Conservation (phyloP, 805 yeast genomes). For the Maudiozyma bulderi region DNA sequence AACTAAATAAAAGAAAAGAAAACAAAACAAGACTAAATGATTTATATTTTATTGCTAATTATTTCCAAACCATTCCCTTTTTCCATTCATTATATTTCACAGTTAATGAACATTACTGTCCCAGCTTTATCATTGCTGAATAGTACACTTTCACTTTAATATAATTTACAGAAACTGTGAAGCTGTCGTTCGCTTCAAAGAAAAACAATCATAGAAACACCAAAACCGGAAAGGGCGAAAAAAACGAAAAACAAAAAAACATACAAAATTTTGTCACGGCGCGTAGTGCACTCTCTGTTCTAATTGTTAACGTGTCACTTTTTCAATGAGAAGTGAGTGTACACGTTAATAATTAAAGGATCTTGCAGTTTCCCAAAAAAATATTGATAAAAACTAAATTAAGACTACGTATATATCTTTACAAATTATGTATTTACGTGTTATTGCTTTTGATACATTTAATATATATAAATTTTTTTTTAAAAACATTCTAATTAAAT, state of each 20-base stretch:
- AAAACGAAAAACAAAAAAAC: background rate
- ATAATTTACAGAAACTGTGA: too few species aligned
- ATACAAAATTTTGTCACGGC: background rate
- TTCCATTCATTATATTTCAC: too few species aligned
- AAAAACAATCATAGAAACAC: background rate
- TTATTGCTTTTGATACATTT: background rate
- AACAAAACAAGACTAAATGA: too few species aligned
- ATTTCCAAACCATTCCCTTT: too few species aligned
- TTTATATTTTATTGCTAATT: too few species aligned
- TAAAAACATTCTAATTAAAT: background rate
- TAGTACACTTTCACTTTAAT: too few species aligned
- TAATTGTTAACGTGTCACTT: constrained; percentile 6
- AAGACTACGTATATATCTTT: background rate
- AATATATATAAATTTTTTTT: background rate
- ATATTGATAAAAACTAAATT: background rate
- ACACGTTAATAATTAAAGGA: too few species aligned
- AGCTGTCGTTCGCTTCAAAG: too few species aligned
- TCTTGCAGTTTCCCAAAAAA: background rate
- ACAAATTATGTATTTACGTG: background rate
- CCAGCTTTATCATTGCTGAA: too few species aligned
- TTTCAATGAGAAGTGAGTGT: background rate
- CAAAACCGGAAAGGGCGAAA: background rate
- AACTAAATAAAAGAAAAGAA: too few species aligned
- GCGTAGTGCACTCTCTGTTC: too few species aligned
- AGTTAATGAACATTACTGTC: too few species aligned